phyloP scores from a whole-genome alignment of 2,329 filamentous ascomycete species.

The Aspergillus amoenus region DNA sequence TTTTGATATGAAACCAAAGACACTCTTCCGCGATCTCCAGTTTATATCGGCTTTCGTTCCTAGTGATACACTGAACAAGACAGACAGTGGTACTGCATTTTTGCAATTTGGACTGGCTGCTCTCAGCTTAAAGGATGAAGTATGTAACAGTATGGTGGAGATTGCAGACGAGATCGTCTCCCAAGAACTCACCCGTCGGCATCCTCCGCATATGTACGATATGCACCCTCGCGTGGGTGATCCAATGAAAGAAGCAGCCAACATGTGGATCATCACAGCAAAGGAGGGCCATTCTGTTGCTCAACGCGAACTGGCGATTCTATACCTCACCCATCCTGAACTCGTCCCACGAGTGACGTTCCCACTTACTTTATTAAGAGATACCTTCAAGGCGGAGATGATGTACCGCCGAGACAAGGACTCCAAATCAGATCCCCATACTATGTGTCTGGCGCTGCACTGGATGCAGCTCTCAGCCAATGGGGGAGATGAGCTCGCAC shows the following conservation, averaged over 20 bases:
- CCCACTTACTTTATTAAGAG: conserved; percentile 77
- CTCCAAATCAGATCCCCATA: conserved; percentile 73
- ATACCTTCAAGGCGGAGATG: conserved; percentile 87
- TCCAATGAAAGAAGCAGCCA: conserved; percentile 69
- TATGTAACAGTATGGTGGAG: conserved; percentile 80
- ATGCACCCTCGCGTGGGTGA: conserved; percentile 30
- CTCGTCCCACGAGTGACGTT: conserved; percentile 75
- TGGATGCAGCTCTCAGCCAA: conserved; percentile 92
- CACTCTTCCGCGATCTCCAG: conserved; percentile 77
- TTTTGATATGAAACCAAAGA: conserved; percentile 70
- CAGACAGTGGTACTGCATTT: conserved; percentile 71
- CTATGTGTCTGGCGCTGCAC: conserved; percentile 92
- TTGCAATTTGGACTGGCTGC: conserved; percentile 87
- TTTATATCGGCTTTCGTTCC: conserved; percentile 65
- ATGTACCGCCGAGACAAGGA: conserved; percentile 66
- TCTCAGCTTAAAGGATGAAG: conserved; percentile 81
- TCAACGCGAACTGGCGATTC: conserved; percentile 87
- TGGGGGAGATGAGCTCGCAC: conserved; percentile 83
- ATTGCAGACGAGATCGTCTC: conserved; percentile 68
- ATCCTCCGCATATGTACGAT: conserved; percentile 31
- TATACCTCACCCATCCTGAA: conserved; percentile 90
- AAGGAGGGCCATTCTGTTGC: conserved; percentile 87
- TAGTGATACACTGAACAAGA: conserved; percentile 57
- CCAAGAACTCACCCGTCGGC: conserved; percentile 47
- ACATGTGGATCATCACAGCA: conserved; percentile 89